Evolutionary conservation across 2,329 filamentous ascomycete species (phyloP).

Genomic region (Fusarium concolor): DNA sequence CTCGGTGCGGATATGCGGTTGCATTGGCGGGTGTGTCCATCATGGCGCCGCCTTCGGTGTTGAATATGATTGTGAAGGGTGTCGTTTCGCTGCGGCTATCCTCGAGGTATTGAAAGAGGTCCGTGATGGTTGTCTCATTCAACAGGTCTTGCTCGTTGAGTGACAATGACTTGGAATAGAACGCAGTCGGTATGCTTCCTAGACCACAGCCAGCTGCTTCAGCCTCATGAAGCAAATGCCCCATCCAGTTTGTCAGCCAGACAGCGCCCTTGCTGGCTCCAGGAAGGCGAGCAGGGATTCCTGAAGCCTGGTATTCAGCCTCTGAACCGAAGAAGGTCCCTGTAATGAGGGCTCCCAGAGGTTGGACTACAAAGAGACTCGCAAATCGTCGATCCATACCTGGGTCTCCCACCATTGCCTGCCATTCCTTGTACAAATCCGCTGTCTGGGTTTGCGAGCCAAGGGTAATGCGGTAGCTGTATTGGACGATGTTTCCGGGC

Average conservation of each 20-base stretch:
- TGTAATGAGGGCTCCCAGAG: constrained; percentile 66
- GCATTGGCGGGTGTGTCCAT: constrained; percentile 65
- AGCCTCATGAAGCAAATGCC: constrained; percentile 64
- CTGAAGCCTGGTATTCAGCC: constrained; percentile 64
- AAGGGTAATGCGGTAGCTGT: constrained; percentile 66
- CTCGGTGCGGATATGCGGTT: constrained; percentile 72
- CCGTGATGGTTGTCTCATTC: constrained; percentile 56
- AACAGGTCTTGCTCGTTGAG: constrained; percentile 64
- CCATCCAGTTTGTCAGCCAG: constrained; percentile 72
- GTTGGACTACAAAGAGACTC: constrained; percentile 65
- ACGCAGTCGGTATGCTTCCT: constrained; percentile 60
- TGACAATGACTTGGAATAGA: constrained; percentile 69
- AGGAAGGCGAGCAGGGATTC: constrained; percentile 62
- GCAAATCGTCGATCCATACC: constrained; percentile 69
- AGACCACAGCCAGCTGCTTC: constrained; percentile 61
- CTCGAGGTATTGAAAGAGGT: constrained; percentile 67
- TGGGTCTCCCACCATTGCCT: constrained; percentile 65
- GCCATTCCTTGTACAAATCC: constrained; percentile 67
- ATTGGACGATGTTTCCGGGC: constrained; percentile 67
- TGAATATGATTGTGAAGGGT: constrained; percentile 72
- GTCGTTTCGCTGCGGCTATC: constrained; percentile 61
- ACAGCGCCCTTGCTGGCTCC: constrained; percentile 53
- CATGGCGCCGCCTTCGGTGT: constrained; percentile 70
- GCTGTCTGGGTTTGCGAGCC: constrained; percentile 61
- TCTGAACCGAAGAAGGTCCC: constrained; percentile 71